Conservation (phyloP, 108 stramenopile species). For the Nannochloropsis oceanica region DNA sequence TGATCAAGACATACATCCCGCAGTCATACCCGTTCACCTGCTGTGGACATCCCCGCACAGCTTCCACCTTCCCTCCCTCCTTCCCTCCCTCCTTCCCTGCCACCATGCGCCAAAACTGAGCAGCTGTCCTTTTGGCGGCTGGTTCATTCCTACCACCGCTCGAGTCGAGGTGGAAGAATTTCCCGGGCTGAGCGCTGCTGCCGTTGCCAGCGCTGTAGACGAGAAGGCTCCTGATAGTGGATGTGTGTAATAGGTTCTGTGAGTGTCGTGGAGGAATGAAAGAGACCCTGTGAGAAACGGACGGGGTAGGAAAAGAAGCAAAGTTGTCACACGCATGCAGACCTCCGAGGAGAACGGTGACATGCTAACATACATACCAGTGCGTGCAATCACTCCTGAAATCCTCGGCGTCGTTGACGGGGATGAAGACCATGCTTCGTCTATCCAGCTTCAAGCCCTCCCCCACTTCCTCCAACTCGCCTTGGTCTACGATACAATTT, state of each 20-base stretch:
- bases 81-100: background rate
- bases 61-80: background rate
- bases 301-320: no score
- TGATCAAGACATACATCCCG: constrained; percentile 19
- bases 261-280: no score
- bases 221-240: constrained; percentile 15
- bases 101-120: constrained; percentile 4
- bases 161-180: constrained; percentile 24
- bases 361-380: constrained; percentile 4
- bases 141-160: background rate
- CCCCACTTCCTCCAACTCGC: constrained; percentile 13
- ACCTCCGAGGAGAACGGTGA: no score
- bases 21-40: constrained; percentile 31
- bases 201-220: background rate
- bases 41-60: constrained; percentile 7
- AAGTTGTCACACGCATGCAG: no score
- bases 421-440: constrained; percentile 14
- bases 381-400: constrained; percentile 8
- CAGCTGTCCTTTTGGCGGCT: constrained; percentile 5
- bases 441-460: constrained; percentile 5
- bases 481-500: background rate
- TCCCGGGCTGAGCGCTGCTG: background rate
- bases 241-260: background rate
- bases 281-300: no score
- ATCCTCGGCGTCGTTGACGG: constrained; percentile 21